Conservation (phyloP, 2,329 filamentous ascomycete genomes). For the Trichoderma polysporum region DNA sequence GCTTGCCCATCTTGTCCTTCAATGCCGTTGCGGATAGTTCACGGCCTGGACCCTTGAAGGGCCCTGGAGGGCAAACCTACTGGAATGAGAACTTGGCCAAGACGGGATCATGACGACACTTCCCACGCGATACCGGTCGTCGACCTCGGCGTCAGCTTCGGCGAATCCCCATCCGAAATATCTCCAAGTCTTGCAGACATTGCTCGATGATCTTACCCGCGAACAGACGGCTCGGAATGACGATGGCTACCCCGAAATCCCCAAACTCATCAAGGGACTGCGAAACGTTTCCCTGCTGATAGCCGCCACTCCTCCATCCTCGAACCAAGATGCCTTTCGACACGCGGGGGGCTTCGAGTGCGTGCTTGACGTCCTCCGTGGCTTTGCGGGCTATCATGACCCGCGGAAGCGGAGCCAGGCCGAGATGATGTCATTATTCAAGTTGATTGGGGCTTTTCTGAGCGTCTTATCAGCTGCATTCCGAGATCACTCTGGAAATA, state of each 20-base stretch:
- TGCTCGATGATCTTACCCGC: conserved; percentile 49
- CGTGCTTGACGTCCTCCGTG: conserved; percentile 66
- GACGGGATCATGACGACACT: conserved; percentile 49
- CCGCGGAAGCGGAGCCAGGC: conserved; percentile 59
- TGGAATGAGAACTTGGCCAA: conserved; percentile 30
- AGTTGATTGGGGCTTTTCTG: conserved; percentile 68
- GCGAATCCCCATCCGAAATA: conserved; percentile 54
- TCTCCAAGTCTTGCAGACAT: conserved; percentile 55
- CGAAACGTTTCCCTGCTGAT: conserved; percentile 66
- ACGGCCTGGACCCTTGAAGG: conserved; percentile 40
- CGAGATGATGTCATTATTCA: conserved; percentile 65
- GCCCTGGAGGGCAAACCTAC: conserved; percentile 33
- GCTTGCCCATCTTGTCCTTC: conserved; percentile 28
- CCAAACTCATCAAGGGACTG: conserved; percentile 54
- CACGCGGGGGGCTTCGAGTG: conserved; percentile 75
- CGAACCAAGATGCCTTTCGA: conserved; percentile 77
- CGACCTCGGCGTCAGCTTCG: conserved; percentile 59
- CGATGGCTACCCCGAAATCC: conserved; percentile 49
- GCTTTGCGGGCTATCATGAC: conserved; percentile 74
- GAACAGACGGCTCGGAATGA: conserved; percentile 34
- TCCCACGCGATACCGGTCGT: conserved; percentile 61
- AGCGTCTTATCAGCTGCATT: conserved; percentile 74
- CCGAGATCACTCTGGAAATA: conserved; percentile 78
- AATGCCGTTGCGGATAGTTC: conserved; percentile 36
- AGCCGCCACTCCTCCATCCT: conserved; percentile 47